phyloP scores from a whole-genome alignment of 2,329 filamentous ascomycete genomes.

The Fusarium drepaniforme region DNA sequence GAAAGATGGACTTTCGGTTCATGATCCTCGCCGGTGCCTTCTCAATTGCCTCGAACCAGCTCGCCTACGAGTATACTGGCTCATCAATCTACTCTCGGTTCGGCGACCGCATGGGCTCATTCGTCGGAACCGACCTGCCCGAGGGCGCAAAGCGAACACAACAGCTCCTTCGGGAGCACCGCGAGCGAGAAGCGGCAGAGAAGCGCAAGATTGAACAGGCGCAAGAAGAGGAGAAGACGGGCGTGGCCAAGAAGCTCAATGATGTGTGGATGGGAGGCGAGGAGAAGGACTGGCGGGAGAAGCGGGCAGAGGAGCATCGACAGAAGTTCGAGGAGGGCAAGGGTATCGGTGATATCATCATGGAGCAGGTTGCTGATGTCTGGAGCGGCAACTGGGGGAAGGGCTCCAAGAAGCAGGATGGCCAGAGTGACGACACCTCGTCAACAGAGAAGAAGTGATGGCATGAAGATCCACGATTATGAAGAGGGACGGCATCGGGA shows the following conservation, averaged over 20 bases:
- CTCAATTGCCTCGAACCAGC: conserved; percentile 66
- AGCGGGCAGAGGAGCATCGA: conserved; percentile 63
- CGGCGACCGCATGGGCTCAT: conserved; percentile 54
- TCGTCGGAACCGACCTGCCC: conserved; percentile 67
- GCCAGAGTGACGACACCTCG: conserved; percentile 32
- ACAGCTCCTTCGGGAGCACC: conserved; percentile 61
- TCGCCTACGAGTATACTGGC: conserved; percentile 68
- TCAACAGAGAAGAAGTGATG: conserved; percentile 39
- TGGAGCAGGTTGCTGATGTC: conserved; percentile 69
- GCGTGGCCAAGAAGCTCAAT: conserved; percentile 52
- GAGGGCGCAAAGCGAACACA: conserved; percentile 65
- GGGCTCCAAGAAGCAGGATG: conserved; percentile 44
- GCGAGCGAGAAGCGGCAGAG: conserved; percentile 51
- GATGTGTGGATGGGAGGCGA: conserved; percentile 71
- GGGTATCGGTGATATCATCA: conserved; percentile 67
- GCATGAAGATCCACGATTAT: neutral
- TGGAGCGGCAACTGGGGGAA: conserved; percentile 55
- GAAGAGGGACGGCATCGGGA: neutral
- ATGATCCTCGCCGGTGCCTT: conserved; percentile 62
- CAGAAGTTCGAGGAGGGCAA: conserved; percentile 67
- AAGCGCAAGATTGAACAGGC: conserved; percentile 33
- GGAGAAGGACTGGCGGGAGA: conserved; percentile 65
- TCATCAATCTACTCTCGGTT: conserved; percentile 64
- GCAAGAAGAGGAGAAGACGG: conserved; percentile 48
- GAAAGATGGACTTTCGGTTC: conserved; percentile 64